Base-by-base conservation (phyloP, 176 grass and related monocot genomes). In the Juncus effusus region DNA sequence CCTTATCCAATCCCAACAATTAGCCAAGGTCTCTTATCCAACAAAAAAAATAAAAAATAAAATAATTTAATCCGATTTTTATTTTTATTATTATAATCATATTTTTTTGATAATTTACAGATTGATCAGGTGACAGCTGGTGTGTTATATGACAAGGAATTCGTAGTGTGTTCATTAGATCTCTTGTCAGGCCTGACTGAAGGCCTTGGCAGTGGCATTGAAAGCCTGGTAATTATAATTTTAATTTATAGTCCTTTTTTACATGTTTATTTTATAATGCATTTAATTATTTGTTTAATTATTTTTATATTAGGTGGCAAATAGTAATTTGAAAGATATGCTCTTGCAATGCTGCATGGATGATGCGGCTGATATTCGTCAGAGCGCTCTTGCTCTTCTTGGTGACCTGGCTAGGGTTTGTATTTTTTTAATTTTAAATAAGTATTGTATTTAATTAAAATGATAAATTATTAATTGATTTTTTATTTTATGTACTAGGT, bases 311-410 rank as follows among this genome's bases (percentile, higher is more conserved):
- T 28, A 97, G 94, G 94, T 97, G 83, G 83, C 70, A 35, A 78
- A 92, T 60, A 89, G 82, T 74, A 92, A 80, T 73, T 80, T 97
- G 78, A 80, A 84, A 65, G 94, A 97, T 61, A 51, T 97, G 59
- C 88, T 97, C 68, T 77, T 97, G 64, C 94, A 92, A 76, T 89
- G 94, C 53, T 97, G 88, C 50, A 86, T 97, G 76, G 94, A 97
- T 78, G 88, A 89, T 60, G 63, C 80, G 41, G 82, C 85, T 70
- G 88, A 97, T 89, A 78, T 92, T 84, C 85, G 94, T 59, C 94
- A 97, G 75, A 97, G 94, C 69, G 88, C 88, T 16, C 69, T 97
- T 67, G 85, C 94, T 55, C 88, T 97, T 76, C 85, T 97, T 6
- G 94, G 94, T 62, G 94, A 97, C 72, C 80, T 97, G 72, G 87